phyloP scores from a whole-genome alignment of 2,329 filamentous ascomycete species.

The Talaromyces funiculosus region DNA sequence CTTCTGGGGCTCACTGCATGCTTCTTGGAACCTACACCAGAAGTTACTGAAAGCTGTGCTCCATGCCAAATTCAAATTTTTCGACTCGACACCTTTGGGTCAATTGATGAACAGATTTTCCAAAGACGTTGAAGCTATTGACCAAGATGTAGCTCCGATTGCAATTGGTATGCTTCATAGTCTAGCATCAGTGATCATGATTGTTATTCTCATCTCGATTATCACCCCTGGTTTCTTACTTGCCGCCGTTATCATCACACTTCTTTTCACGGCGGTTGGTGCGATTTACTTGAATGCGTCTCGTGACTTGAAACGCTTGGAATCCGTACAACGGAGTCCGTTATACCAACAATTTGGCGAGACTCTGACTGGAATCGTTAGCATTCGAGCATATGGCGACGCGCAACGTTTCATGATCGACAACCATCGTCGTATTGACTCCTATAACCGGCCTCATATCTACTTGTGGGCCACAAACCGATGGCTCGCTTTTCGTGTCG shows the following conservation, averaged over 20 bases:
- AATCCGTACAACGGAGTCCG: slow-evolving; percentile 89
- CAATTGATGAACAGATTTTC: slow-evolving; percentile 98
- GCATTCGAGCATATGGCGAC: slow-evolving; percentile 92
- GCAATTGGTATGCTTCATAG: slow-evolving; percentile 71
- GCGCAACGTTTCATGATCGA: slow-evolving; percentile 90
- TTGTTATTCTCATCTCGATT: slow-evolving; percentile 75
- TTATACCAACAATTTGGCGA: slow-evolving; percentile 98
- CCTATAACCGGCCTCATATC: slow-evolving; percentile 87
- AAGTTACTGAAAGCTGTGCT: slow-evolving; percentile 72
- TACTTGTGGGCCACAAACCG: slow-evolving; percentile 95
- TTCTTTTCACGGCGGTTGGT: slow-evolving; percentile 76
- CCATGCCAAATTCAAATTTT: slow-evolving; percentile 93
- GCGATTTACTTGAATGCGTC: slow-evolving; percentile 86
- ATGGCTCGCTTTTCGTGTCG: slow-evolving; percentile 91
- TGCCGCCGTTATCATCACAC: slow-evolving; percentile 76
- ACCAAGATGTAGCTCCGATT: slow-evolving; percentile 90
- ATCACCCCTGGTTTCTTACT: slow-evolving; percentile 91
- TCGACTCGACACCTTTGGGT: slow-evolving; percentile 90
- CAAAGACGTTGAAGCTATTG: slow-evolving; percentile 90
- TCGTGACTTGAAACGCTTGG: slow-evolving; percentile 89
- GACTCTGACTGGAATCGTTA: slow-evolving; percentile 89
- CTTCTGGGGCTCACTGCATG: slow-evolving; percentile 85
- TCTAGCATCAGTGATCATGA: slow-evolving; percentile 68
- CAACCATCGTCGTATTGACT: slow-evolving; percentile 82
- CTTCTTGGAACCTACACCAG: slow-evolving; percentile 78